phyloP scores from a whole-genome alignment of 2,329 filamentous ascomycete genomes.

The Claviceps pazoutovae region DNA sequence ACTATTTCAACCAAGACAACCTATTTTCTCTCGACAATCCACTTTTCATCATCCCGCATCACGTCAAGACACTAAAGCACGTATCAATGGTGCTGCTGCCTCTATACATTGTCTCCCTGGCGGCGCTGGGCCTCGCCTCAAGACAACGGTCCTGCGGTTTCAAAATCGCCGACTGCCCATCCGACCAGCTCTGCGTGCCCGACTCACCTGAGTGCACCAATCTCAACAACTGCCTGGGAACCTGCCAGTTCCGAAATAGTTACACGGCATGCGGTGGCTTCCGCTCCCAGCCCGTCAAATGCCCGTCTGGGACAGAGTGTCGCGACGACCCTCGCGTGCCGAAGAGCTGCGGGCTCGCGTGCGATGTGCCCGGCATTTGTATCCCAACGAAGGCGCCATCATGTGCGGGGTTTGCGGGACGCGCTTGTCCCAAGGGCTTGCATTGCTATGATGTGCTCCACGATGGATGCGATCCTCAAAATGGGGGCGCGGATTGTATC shows the following conservation, averaged over 20 bases:
- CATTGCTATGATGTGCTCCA: constrained; percentile 17
- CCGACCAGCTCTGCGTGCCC: constrained; percentile 14
- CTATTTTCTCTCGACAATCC: background rate
- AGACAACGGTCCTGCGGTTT: constrained; percentile 13
- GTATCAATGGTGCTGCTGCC: constrained; percentile 11
- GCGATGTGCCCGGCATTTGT: constrained; percentile 22
- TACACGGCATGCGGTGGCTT: constrained; percentile 22
- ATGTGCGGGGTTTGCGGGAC: constrained; percentile 16
- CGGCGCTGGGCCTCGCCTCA: constrained; percentile 9
- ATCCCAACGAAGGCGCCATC: constrained; percentile 9
- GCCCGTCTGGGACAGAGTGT: constrained; percentile 15
- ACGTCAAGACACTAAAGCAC: background rate
- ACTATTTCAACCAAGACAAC: background rate
- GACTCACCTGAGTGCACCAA: constrained; percentile 11
- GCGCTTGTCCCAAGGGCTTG: constrained; percentile 14
- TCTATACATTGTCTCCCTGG: constrained; percentile 9
- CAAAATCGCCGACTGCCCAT: constrained; percentile 16
- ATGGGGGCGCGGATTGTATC: constrained; percentile 17
- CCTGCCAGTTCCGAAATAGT: constrained; percentile 15
- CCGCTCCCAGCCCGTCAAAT: constrained; percentile 11
- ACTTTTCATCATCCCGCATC: background rate
- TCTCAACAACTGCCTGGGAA: constrained; percentile 15
- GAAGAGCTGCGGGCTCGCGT: constrained; percentile 20
- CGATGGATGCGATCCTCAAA: constrained; percentile 15
- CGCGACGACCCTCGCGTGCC: constrained; percentile 20